A percentile compares a stretch with the other conserved stretches of the same genome.
Conservation (phyloP, 2,329 filamentous ascomycete genomes). For the Sphaerulina vaccinii region DNA sequence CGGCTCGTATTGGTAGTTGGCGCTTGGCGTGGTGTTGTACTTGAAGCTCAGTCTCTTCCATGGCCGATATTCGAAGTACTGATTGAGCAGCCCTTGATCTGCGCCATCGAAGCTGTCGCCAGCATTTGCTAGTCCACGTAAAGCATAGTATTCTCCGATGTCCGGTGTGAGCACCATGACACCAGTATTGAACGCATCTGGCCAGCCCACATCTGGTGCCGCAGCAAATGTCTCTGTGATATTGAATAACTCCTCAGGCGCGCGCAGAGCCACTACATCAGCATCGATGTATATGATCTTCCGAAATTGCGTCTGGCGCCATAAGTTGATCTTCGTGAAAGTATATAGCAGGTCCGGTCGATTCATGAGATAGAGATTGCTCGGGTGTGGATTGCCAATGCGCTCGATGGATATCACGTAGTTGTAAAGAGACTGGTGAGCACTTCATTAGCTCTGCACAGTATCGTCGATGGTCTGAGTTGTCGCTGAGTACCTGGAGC, state of each 20-base stretch:
- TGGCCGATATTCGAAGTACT: constrained; percentile 74
- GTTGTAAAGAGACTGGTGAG: constrained; percentile 72
- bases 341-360: constrained; percentile 85
- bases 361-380: constrained; percentile 88
- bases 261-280: constrained; percentile 85
- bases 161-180: constrained; percentile 89
- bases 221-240: constrained; percentile 63
- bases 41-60: constrained; percentile 90
- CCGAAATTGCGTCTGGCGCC: constrained; percentile 85
- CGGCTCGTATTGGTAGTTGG: constrained; percentile 95
- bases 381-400: constrained; percentile 72
- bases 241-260: constrained; percentile 88
- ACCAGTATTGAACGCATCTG: constrained; percentile 96
- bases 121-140: constrained; percentile 77
- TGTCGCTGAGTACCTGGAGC: constrained; percentile 60
- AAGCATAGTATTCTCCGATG: constrained; percentile 80
- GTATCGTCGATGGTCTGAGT: not conserved
- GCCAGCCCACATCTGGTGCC: constrained; percentile 95
- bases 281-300: constrained; percentile 94
- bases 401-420: constrained; percentile 80
- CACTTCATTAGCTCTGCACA: constrained; percentile 1
- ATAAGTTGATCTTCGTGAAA: constrained; percentile 95
- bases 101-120: constrained; percentile 96
- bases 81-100: constrained; percentile 92
- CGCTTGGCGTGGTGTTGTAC: constrained; percentile 96